These are phyloP conservation scores for Cyberlindnera amylophila DNA, from an alignment of 805 yeast species.

Conservation along the genomic window DNA sequence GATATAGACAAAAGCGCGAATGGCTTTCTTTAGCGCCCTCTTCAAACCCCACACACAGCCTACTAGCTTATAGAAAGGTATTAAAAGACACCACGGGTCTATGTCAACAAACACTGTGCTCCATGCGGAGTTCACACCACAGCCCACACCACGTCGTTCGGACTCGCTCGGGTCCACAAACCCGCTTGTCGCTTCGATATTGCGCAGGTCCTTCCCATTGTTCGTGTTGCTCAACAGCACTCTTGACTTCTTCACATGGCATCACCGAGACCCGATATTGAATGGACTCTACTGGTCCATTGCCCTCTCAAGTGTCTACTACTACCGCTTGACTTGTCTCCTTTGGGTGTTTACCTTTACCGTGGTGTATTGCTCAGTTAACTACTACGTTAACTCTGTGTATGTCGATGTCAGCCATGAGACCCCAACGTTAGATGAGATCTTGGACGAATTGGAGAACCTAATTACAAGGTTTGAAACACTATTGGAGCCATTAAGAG, in stretches of 20 bases:
- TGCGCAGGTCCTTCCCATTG: constrained; percentile 43
- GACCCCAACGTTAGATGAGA: constrained; percentile 47
- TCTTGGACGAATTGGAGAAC: constrained; percentile 41
- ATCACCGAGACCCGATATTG: constrained; percentile 38
- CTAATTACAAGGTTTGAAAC: constrained; percentile 40
- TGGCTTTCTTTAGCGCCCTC: neutral
- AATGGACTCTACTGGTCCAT: constrained; percentile 37
- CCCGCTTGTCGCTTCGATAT: constrained; percentile 40
- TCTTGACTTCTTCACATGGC: constrained; percentile 45
- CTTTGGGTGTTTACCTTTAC: constrained; percentile 34
- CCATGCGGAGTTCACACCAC: constrained; percentile 14
- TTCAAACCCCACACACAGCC: too few species aligned
- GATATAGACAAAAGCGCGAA: neutral
- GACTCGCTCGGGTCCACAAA: constrained; percentile 5
- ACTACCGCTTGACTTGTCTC: constrained; percentile 34
- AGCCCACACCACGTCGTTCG: constrained; percentile 11
- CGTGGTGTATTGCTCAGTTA: constrained; percentile 34
- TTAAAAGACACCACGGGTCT: too few species aligned
- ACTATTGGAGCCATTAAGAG: constrained; percentile 15
- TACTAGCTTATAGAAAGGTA: too few species aligned
- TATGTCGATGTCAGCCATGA: constrained; percentile 38
- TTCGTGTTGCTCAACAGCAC: constrained; percentile 38
- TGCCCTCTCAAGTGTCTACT: constrained; percentile 35
- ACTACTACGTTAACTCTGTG: constrained; percentile 42
- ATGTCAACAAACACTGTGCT: constrained; percentile 7